A percentile compares a stretch with the other conserved stretches of the same genome.
phyloP scores from a whole-genome alignment of 805 yeast genomes.

The Metschnikowia picachoensis region DNA sequence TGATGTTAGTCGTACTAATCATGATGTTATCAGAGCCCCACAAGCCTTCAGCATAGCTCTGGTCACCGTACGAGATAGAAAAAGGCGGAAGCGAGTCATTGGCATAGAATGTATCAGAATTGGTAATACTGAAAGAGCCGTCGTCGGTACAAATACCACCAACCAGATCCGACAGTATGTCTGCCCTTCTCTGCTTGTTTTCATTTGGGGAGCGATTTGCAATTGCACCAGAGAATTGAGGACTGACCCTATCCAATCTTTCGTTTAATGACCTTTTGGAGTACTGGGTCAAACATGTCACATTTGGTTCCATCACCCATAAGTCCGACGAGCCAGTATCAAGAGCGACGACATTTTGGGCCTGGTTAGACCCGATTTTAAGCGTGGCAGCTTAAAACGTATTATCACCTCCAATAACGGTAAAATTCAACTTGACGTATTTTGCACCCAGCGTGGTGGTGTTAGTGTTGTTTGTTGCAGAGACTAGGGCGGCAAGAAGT shows the following conservation, averaged over 20 bases:
- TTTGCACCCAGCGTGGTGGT: no score
- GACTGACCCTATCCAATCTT: not conserved
- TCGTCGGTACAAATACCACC: conserved; percentile 33
- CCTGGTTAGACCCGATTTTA: conserved; percentile 10
- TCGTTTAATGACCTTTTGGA: not conserved
- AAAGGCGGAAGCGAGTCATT: conserved; percentile 41
- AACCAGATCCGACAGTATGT: not conserved
- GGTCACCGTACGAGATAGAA: conserved; percentile 46
- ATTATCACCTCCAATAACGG: not conserved
- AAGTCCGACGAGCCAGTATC: conserved; percentile 44
- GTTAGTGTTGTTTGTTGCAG: no score
- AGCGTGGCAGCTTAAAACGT: conserved; percentile 9
- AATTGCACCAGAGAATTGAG: not conserved
- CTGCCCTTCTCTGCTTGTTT: not conserved
- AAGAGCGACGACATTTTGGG: conserved; percentile 27
- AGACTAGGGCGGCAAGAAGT: no score
- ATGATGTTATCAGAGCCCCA: conserved; percentile 61
- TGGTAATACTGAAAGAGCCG: conserved; percentile 45
- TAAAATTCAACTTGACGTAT: no score
- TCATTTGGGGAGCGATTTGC: no score
- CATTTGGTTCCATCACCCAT: conserved; percentile 34
- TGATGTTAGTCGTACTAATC: conserved; percentile 44
- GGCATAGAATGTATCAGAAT: conserved; percentile 35
- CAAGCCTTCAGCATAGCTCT: conserved; percentile 42
- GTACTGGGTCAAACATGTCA: not conserved